Evolutionary conservation across 768 basidiomycete genomes (phyloP), one percentile per base, ranked within the genome.

Genomic region (Boletus patriciae): DNA sequence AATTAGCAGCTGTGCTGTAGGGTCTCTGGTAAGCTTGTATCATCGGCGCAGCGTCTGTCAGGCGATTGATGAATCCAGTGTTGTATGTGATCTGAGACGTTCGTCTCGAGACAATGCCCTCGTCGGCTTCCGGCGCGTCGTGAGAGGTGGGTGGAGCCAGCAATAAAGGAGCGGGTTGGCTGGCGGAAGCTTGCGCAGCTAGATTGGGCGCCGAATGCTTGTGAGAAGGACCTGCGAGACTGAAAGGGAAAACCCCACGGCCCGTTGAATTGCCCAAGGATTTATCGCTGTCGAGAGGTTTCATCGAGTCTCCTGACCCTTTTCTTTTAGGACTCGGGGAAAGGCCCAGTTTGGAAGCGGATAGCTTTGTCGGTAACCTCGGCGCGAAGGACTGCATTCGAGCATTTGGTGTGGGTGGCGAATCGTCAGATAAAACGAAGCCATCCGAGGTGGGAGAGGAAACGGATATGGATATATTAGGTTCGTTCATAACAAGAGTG

Each of bases 11-110:
- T n/a, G 72, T 63, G 40, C 52, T 67, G 48, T 72, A 72, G 3
- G 65, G 62, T 27, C 55, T 55, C 46, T 66, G 64, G 15, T 71
- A 70, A 27, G 70, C 64, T 60, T 69, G 63, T 55, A 66, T 67
- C 60, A 71, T 68, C 0, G 83, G 80, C 3, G 79, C 74, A 48
- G 84, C 82, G 13, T 81, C 80, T 16, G 73, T 67, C 34, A 87
- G 74, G 29, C 87, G 85, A 67, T 92, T 92, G 66, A 94, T 77
- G 65, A 94, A 90, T 0, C 90, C 88, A 25, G 82, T 76, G 60
- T 84, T 81, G 62, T 86, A 86, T 13, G 92, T 77, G 52, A 94
- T 86, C 70, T 95, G 92, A 2, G 92, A 94, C 0, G 85, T 75
- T 18, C 90, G 81, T 63, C 80, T 87, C 16, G 75, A 65, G 48